These are phyloP conservation scores for Rossbeevera mucosa DNA, from an alignment of 768 basidiomycete species.

Conservation along the genomic window DNA sequence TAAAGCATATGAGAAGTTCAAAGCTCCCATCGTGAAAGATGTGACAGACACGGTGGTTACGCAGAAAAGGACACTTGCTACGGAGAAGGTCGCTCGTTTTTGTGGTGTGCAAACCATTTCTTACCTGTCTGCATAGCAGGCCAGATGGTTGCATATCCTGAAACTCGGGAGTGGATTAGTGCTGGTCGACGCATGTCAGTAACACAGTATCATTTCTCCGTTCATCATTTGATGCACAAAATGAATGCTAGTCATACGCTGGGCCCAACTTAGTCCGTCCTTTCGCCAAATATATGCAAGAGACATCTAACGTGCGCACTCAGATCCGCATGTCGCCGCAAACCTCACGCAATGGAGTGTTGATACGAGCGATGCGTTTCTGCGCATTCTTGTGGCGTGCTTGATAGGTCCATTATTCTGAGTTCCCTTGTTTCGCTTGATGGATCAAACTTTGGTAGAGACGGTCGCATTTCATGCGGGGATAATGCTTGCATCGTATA, in stretches of 20 bases:
- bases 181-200: slow-evolving; percentile 69
- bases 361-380: slow-evolving; percentile 46
- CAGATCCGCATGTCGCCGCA: slow-evolving; percentile 39
- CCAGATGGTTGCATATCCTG: slow-evolving; percentile 55
- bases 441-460: slow-evolving; percentile 40
- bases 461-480: slow-evolving; percentile 71
- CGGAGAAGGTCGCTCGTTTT: slow-evolving; percentile 25
- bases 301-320: neutral
- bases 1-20: slow-evolving; percentile 30
- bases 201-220: neutral
- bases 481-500: slow-evolving; percentile 52
- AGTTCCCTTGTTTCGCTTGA: neutral
- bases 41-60: neutral
- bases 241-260: slow-evolving; percentile 59
- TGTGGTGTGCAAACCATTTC: neutral
- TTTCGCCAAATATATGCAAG: neutral
- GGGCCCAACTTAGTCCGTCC: slow-evolving; percentile 63
- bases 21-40: neutral
- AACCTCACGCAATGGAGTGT: slow-evolving; percentile 48
- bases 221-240: slow-evolving; percentile 2
- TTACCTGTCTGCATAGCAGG: slow-evolving; percentile 41
- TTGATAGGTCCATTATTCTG: slow-evolving; percentile 44
- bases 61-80: slow-evolving; percentile 7
- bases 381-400: slow-evolving; percentile 62
- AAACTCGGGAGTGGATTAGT: slow-evolving; percentile 57